Evolutionary conservation across 345 rosid species (phyloP), one percentile per base, ranked within the genome.

Genomic region (Eucalyptus cloeziana): DNA sequence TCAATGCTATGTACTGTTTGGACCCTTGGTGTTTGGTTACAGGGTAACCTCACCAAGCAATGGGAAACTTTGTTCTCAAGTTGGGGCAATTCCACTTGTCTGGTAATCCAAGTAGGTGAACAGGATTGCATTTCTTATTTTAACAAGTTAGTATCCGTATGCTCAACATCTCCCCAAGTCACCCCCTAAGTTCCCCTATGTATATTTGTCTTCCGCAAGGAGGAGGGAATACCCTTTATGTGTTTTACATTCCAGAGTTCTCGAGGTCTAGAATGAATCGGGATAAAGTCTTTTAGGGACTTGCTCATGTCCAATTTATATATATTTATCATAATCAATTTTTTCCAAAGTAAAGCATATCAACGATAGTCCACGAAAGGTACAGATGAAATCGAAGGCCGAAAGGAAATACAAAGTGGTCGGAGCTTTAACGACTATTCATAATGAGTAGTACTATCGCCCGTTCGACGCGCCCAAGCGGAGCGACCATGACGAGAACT

Each of bases 51-150:
- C 10, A 52, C 25, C 47, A 44, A 44, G 47, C 47, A 44, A 44
- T 21, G 8, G 58, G 25, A 10, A 52, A 52, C 58, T 52, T 52
- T 0, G 10, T 52, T 52, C 25, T 52, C 58, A 52, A 21, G 4
- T 19, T 21, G 25, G 25, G 25, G 58, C 5, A 25, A 52, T 21
- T 21, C 2, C 58, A 7, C 5, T 52, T 21, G 58, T 52, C 0
- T 8, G 25, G 58, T 52, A 52, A 52, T 52, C 10, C 58, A 19
- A 19, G 58, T 52, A 52, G 24, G 58, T 52, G 4, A 52, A 52
- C 0, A 22, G 0, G 58, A 52, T 0, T 52, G 10, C 10, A 52
- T 52, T 52, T 19, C 0, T 52, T 52, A 52, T 52, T 7, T 52
- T 1, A 19, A 52, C 2, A 8, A 21, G 10, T 21, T 21, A 52